Evolutionary conservation across 2,329 filamentous ascomycete species (phyloP).

Genomic region (Helminthosporium solani): DNA sequence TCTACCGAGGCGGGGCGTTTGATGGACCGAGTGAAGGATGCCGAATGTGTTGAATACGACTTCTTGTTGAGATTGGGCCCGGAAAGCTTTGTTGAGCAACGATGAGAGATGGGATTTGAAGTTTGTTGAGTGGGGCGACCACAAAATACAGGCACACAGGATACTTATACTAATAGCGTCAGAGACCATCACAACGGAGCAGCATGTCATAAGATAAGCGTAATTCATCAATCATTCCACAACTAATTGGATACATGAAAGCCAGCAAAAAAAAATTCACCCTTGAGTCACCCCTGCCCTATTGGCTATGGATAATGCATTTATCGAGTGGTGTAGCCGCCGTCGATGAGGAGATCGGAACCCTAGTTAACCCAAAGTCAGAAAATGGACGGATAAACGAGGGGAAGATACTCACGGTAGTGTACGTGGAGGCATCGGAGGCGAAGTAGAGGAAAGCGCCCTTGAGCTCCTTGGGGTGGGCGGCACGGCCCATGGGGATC

Average conservation of each 20-base stretch:
- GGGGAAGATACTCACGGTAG: slow-evolving; percentile 56
- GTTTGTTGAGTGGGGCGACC: not conserved
- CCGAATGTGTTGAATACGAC: not conserved
- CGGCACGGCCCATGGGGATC: slow-evolving; percentile 78
- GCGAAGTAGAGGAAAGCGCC: slow-evolving; percentile 80
- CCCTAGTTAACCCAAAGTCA: slow-evolving; percentile 45
- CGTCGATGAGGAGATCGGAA: slow-evolving; percentile 72
- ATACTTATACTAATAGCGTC: too few species aligned
- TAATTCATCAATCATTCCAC: not conserved
- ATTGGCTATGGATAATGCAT: slow-evolving; percentile 18
- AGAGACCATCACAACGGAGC: too few species aligned
- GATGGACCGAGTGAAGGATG: too few species aligned
- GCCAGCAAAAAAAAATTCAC: too few species aligned
- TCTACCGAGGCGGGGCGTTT: too few species aligned
- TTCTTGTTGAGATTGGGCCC: too few species aligned
- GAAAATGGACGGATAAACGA: not conserved
- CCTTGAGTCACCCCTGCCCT: not conserved
- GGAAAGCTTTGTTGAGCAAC: not conserved
- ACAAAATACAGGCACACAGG: not conserved
- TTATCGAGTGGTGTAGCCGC: slow-evolving; percentile 61
- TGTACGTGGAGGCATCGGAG: slow-evolving; percentile 80
- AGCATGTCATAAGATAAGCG: too few species aligned
- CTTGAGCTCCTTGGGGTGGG: slow-evolving; percentile 73
- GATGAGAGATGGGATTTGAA: too few species aligned
- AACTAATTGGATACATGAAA: not conserved